Conservation (phyloP, 768 basidiomycete species). For the Lepiota brunneoincarnata region DNA sequence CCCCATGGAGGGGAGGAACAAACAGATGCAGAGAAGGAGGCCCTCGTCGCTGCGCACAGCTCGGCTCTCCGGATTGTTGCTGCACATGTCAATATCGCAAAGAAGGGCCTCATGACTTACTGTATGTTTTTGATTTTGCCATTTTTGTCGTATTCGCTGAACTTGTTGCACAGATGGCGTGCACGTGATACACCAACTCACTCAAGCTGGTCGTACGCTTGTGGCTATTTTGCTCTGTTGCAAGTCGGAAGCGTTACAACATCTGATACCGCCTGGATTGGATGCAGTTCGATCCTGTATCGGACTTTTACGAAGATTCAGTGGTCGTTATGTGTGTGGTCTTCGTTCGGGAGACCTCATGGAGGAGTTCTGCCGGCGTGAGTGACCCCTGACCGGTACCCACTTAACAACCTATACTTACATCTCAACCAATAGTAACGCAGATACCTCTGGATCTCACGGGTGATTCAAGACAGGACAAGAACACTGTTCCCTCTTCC, state of each 20-base stretch:
- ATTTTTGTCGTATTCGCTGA: conserved; percentile 4
- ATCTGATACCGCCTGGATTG: conserved; percentile 76
- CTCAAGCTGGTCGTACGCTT: conserved; percentile 89
- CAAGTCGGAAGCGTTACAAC: conserved; percentile 73
- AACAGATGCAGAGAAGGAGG: conserved; percentile 70
- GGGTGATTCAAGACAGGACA: conserved; percentile 41
- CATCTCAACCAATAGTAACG: conserved; percentile 47
- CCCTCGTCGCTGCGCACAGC: conserved; percentile 71
- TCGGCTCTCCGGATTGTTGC: conserved; percentile 81
- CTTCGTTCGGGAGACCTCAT: conserved; percentile 88
- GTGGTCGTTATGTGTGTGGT: conserved; percentile 89
- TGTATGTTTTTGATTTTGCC: conserved; percentile 52
- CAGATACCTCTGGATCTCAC: conserved; percentile 79
- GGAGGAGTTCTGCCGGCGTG: conserved; percentile 92
- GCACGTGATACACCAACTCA: conserved; percentile 93
- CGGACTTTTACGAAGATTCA: conserved; percentile 83
- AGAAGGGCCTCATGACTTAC: conserved; percentile 91
- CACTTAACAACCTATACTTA: conserved; percentile 1
- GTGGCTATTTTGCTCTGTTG: conserved; percentile 87
- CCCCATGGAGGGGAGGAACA: conserved; percentile 52
- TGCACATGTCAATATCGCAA: conserved; percentile 80
- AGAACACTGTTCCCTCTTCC: conserved; percentile 34
- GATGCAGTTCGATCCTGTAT: conserved; percentile 88
- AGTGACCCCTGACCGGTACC: conserved; percentile 20
- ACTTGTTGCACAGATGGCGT: conserved; percentile 66